Conservation (phyloP, 805 yeast species). For the Suhomyces sp. region DNA sequence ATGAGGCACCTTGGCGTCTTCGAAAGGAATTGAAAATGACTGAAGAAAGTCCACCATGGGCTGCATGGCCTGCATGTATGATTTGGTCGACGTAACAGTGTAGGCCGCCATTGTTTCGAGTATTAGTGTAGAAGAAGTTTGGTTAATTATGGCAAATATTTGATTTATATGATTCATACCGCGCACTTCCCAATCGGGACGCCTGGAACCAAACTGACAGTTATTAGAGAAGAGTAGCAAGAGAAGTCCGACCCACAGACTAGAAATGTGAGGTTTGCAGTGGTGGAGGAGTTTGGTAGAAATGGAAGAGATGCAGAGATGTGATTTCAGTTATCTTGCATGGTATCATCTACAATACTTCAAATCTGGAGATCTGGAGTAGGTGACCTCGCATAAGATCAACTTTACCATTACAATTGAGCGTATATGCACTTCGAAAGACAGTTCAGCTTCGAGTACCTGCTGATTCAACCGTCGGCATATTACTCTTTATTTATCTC, state of each 20-base stretch:
- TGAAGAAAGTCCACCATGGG: slow-evolving; percentile 55
- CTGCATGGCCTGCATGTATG: slow-evolving; percentile 77
- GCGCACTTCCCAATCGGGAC: neutral
- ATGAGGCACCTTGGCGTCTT: slow-evolving; percentile 29
- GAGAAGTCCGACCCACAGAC: neutral
- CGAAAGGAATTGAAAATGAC: slow-evolving; percentile 18
- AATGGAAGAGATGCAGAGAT: neutral
- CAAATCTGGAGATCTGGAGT: neutral
- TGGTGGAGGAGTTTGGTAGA: neutral
- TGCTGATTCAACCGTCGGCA: no score
- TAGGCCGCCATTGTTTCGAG: slow-evolving; percentile 33
- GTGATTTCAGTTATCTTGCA: neutral
- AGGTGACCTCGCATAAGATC: no score
- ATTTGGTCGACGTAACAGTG: slow-evolving; percentile 60
- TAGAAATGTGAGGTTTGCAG: neutral
- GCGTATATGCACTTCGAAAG: no score
- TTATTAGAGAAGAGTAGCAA: neutral
- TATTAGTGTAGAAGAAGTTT: neutral
- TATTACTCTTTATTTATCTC: neutral
- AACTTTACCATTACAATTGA: no score
- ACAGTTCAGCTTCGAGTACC: no score
- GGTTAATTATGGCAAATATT: neutral
- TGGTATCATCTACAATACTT: no score
- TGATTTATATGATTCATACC: slow-evolving; percentile 1
- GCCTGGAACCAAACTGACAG: neutral